A percentile compares a stretch with the other conserved stretches of the same genome.
phyloP scores from a whole-genome alignment of 139 green algal species.

The Astrephomene gubernaculifera region DNA sequence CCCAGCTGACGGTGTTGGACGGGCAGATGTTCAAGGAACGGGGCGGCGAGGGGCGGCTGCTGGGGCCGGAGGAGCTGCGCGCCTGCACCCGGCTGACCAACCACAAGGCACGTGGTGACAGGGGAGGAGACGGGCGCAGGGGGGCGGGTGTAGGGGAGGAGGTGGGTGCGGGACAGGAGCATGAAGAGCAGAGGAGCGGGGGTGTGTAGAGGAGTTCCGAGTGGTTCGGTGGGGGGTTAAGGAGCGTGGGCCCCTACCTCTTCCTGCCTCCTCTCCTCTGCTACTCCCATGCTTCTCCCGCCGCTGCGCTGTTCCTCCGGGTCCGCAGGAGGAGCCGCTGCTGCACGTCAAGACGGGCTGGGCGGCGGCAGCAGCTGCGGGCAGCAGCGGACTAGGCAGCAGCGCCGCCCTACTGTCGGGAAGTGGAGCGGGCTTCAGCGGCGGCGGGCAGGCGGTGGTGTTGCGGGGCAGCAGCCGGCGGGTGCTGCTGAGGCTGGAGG shows the following conservation, averaged over 20 bases:
- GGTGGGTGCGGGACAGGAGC: too few species aligned
- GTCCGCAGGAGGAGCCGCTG: slow-evolving; percentile 34
- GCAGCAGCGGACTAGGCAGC: too few species aligned
- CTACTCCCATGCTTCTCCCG: background rate
- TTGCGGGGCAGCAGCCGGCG: too few species aligned
- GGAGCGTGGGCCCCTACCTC: too few species aligned
- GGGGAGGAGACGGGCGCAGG: background rate
- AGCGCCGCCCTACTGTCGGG: too few species aligned
- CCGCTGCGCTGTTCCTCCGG: background rate
- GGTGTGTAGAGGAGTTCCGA: too few species aligned
- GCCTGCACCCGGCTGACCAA: slow-evolving; percentile 72
- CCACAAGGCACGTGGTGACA: slow-evolving; percentile 50
- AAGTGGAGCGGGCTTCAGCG: too few species aligned
- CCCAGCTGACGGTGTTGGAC: slow-evolving; percentile 50
- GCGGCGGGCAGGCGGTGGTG: too few species aligned
- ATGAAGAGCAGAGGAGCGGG: too few species aligned
- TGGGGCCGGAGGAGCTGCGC: slow-evolving; percentile 67
- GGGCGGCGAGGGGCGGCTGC: slow-evolving; percentile 26
- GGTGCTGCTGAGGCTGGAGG: slow-evolving; percentile 24
- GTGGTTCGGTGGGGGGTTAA: too few species aligned
- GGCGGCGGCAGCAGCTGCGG: background rate
- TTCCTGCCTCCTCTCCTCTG: background rate
- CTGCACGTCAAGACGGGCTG: slow-evolving; percentile 32
- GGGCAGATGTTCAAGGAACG: slow-evolving; percentile 51
- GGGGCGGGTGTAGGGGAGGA: background rate